Conservation (phyloP, 208 protist species). For the Acanthamoeba lenticulata region DNA sequence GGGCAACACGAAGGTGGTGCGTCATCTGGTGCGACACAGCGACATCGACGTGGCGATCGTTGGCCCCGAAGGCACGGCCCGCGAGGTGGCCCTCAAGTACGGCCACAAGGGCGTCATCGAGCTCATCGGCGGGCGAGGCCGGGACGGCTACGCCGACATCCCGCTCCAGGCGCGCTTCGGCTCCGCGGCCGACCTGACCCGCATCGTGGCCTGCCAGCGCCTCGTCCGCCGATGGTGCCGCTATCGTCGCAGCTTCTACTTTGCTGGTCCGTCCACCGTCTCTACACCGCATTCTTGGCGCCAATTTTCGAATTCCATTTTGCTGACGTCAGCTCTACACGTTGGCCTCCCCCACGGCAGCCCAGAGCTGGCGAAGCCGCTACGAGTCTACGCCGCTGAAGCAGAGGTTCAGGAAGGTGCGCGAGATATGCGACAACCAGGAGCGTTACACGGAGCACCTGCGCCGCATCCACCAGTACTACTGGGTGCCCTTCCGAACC, state of each 20-base stretch:
- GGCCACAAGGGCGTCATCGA: conserved; percentile 10
- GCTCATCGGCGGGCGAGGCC: not conserved
- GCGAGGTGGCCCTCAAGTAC: conserved; percentile 21
- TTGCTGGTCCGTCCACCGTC: too few species aligned
- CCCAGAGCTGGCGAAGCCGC: not conserved
- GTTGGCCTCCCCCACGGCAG: not conserved
- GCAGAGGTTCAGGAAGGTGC: conserved; percentile 2
- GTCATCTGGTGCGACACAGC: conserved; percentile 16
- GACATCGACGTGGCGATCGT: conserved; percentile 11
- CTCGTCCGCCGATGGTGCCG: not conserved
- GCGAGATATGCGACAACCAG: not conserved
- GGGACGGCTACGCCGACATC: conserved; percentile 11
- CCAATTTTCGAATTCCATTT: too few species aligned
- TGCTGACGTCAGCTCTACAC: too few species aligned
- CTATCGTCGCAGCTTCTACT: conserved; percentile 26
- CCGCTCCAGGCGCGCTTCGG: not conserved
- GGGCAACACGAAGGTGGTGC: conserved; percentile 15
- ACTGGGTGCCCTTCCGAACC: not conserved
- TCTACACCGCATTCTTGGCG: too few species aligned
- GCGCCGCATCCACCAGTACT: not conserved
- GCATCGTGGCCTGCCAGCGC: not conserved
- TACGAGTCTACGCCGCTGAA: conserved; percentile 1
- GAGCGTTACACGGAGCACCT: not conserved
- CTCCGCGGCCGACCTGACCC: not conserved
- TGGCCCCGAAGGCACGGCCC: not conserved